A percentile compares a stretch with the other conserved stretches of the same genome.
Conservation (phyloP, 1,284 basidiomycete species). For the Amylostereum chailletii region DNA sequence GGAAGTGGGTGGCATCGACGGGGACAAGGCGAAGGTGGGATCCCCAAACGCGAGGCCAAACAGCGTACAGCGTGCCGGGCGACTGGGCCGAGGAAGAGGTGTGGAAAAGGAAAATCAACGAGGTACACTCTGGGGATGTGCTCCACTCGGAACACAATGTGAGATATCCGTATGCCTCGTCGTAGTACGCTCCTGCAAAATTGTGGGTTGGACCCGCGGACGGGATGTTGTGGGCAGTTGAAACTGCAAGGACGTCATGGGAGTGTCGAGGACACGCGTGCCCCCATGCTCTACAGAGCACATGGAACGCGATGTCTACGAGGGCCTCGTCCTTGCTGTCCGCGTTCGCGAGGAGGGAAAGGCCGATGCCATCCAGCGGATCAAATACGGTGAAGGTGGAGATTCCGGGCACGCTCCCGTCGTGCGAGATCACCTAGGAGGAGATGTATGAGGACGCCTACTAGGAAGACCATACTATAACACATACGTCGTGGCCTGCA, state of each 20-base stretch:
- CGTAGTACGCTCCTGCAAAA: constrained; percentile 15
- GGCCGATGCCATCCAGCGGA: constrained; percentile 25
- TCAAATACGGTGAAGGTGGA: constrained; percentile 25
- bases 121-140: constrained; percentile 10
- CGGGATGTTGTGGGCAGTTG: not conserved
- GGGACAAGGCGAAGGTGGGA: constrained; percentile 14
- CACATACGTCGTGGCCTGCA: constrained; percentile 26
- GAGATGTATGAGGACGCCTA: not conserved
- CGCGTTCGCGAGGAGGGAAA: constrained; percentile 33
- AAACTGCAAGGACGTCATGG: not conserved
- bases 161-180: constrained; percentile 15
- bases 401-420: constrained; percentile 32
- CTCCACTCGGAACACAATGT: constrained; percentile 13
- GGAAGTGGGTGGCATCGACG: constrained; percentile 8
- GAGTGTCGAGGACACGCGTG: not conserved
- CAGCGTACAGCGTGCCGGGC: constrained; percentile 8
- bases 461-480: not conserved
- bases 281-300: not conserved
- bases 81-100: not conserved
- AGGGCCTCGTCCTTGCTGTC: constrained; percentile 26
- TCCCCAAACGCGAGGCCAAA: constrained; percentile 12
- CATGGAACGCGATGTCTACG: constrained; percentile 13
- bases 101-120: constrained; percentile 11
- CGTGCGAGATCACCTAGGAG: constrained; percentile 26
- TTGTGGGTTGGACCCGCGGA: constrained; percentile 7